Evolutionary conservation across 2,329 filamentous ascomycete species (phyloP), one percentile per base, ranked within the genome.

Genomic region (Fusarium camptoceras): DNA sequence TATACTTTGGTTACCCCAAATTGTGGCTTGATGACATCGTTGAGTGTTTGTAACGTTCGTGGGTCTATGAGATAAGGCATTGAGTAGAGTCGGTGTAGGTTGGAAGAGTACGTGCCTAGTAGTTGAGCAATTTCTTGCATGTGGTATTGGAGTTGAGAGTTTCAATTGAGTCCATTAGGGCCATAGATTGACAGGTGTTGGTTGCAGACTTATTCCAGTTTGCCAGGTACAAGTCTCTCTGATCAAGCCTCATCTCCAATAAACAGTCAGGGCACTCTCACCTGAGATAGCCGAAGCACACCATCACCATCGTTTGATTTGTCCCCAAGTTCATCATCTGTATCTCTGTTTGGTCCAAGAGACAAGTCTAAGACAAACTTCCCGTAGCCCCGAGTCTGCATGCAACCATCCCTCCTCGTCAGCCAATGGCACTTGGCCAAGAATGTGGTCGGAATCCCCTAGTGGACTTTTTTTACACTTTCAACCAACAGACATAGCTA

Each of bases 391-490:
- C 56, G 10, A 39, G 27, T 44, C 47, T 55, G 53, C 43, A 59
- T 69, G 56, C 64, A 65, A 55, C 64, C 67, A 62, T 44, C 43
- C 48, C 59, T 54, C 14, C 24, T 43, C 27, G 20, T 14, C 37
- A 30, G 20, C 68, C 68, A 71, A 71, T 71, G 18, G 28, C n/a
- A 15, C 31, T 20, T 31, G 50, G 65, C 64, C 59, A 68, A 50
- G 22, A 51, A 46, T 22, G 24, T 31, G 60, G 68, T 42, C 37
- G 64, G 67, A 64, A 64, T 71, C 68, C 68, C 30, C 25, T 71
- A 71, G 68, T 46, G 55, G 48, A 6, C 24, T 48, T 65, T 71
- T 71, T 25, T 59, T 71, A 69, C 59, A 71, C 59, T 71, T 71
- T 68, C 46, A 41, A 65, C 63, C 68, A 70, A 64, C 67, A 48